Conservation (phyloP, 345 rosid genomes). For the Corymbia maculata region DNA sequence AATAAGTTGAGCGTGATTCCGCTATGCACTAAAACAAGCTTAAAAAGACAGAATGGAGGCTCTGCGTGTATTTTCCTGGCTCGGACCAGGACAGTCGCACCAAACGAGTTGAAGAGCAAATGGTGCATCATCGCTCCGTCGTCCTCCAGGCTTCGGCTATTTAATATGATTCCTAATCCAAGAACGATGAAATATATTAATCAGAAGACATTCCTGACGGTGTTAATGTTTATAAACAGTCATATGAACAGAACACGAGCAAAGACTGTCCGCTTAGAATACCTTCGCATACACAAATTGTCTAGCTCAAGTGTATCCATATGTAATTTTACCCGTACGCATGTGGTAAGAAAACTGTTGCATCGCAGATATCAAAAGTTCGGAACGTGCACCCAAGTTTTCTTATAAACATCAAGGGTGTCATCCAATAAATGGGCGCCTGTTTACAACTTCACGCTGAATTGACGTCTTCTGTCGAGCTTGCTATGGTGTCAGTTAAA, state of each 20-base stretch:
- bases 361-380: not conserved
- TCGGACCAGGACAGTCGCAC: not conserved
- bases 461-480: not conserved
- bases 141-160: not conserved
- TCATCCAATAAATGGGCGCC: not conserved
- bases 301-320: not conserved
- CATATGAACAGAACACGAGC: not conserved
- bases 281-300: not conserved
- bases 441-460: not conserved
- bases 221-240: not conserved
- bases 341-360: not conserved
- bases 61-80: not conserved
- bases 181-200: not conserved
- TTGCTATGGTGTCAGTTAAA: conserved; percentile 27
- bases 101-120: not conserved
- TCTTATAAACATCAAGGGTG: not conserved
- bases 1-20: not conserved
- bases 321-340: not conserved
- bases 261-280: not conserved
- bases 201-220: not conserved
- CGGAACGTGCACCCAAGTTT: not conserved
- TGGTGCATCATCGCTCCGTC: not conserved
- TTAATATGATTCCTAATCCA: not conserved
- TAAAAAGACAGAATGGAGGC: not conserved
- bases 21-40: not conserved